phyloP scores from a whole-genome alignment of 1,284 basidiomycete species.

The Puccinia sorghi region DNA sequence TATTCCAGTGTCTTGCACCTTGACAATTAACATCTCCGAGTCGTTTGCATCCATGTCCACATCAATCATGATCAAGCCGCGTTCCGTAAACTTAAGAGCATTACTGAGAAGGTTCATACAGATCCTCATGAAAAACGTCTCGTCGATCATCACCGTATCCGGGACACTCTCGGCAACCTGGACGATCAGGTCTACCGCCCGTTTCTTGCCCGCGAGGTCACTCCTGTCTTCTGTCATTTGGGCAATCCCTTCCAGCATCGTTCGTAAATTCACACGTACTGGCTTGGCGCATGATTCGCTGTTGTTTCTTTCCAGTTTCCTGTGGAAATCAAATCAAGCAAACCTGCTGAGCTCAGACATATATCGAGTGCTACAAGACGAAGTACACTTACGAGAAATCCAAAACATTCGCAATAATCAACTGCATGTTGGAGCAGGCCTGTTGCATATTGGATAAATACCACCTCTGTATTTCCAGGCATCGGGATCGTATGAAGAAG shows the following conservation, averaged over 20 bases:
- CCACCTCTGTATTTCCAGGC: slow-evolving; percentile 23
- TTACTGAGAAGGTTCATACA: slow-evolving; percentile 54
- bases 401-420: slow-evolving; percentile 53
- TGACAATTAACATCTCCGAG: slow-evolving; percentile 48
- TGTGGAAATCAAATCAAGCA: slow-evolving; percentile 20
- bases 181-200: slow-evolving; percentile 52
- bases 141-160: slow-evolving; percentile 51
- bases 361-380: slow-evolving; percentile 16
- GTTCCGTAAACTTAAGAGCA: slow-evolving; percentile 53
- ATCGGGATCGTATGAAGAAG: not conserved
- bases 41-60: slow-evolving; percentile 32
- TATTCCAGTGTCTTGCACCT: slow-evolving; percentile 52
- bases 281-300: slow-evolving; percentile 42
- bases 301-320: slow-evolving; percentile 47
- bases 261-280: slow-evolving; percentile 22
- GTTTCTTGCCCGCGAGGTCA: slow-evolving; percentile 29
- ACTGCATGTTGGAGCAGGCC: slow-evolving; percentile 52
- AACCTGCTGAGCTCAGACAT: slow-evolving; percentile 33
- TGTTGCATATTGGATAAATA: slow-evolving; percentile 51
- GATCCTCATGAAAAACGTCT: slow-evolving; percentile 52
- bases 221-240: slow-evolving; percentile 50
- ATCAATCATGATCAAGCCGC: slow-evolving; percentile 52
- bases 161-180: slow-evolving; percentile 52
- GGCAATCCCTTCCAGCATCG: slow-evolving; percentile 39
- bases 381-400: slow-evolving; percentile 52